A percentile compares a stretch with the other conserved stretches of the same genome.
phyloP scores from a whole-genome alignment of 257 asterid species.

The Lycium barbarum region DNA sequence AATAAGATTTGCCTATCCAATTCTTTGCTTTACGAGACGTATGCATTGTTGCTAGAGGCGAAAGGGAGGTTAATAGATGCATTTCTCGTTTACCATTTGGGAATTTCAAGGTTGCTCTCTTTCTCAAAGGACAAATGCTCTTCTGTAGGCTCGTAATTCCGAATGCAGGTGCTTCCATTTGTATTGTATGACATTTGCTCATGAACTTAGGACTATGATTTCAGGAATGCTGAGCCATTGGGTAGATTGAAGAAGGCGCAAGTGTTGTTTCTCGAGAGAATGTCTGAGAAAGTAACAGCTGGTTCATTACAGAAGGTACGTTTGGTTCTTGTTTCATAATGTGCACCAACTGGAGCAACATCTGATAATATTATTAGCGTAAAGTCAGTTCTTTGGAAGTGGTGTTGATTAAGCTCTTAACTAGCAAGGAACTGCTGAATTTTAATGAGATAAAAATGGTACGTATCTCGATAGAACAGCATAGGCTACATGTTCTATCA shows the following conservation, averaged over 20 bases:
- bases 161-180: neutral
- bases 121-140: neutral
- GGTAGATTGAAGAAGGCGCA: conserved; percentile 92
- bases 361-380: neutral
- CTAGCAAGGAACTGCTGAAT: neutral
- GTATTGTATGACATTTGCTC: conserved; percentile 15
- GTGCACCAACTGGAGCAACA: neutral
- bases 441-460: conserved; percentile 21
- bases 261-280: conserved; percentile 88
- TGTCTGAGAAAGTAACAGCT: conserved; percentile 67
- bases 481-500: neutral
- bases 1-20: conserved; percentile 62
- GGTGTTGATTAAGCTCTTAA: neutral
- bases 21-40: conserved; percentile 74
- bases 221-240: conserved; percentile 82
- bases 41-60: conserved; percentile 75
- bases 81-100: conserved; percentile 71
- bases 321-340: conserved; percentile 20
- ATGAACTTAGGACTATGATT: conserved; percentile 30
- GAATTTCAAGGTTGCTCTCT: conserved; percentile 74
- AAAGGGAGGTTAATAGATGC: conserved; percentile 86
- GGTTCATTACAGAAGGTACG: conserved; percentile 74
- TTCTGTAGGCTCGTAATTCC: neutral
- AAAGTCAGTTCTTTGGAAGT: neutral
- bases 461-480: neutral